Evolutionary conservation across 1,284 basidiomycete species (phyloP).

Genomic region (Laetiporus sulphureus): DNA sequence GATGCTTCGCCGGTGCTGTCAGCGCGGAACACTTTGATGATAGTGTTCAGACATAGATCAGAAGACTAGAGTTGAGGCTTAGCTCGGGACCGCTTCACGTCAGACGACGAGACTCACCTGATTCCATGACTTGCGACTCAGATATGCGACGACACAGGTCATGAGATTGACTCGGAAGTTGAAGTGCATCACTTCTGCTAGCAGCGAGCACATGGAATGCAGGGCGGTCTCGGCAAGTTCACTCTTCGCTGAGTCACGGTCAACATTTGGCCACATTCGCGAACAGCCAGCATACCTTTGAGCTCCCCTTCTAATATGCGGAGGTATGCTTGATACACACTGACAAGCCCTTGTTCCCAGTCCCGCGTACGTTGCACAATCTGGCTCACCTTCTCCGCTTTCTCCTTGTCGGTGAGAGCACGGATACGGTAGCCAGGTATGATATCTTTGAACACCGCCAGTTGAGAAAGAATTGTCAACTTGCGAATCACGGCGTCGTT

Average conservation of each 20-base stretch:
- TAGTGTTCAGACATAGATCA: conserved; percentile 73
- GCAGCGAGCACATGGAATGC: conserved; percentile 83
- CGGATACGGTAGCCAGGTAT: conserved; percentile 91
- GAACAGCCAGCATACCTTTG: conserved; percentile 51
- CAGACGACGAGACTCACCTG: conserved; percentile 42
- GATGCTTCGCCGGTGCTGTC: conserved; percentile 80
- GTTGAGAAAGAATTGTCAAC: conserved; percentile 84
- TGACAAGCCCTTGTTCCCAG: conserved; percentile 94
- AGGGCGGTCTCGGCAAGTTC: conserved; percentile 71
- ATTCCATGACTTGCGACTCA: conserved; percentile 88
- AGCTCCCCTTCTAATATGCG: conserved; percentile 81
- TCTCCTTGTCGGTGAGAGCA: conserved; percentile 84
- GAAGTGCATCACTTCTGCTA: conserved; percentile 87
- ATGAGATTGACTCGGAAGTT: conserved; percentile 96
- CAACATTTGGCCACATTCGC: conserved; percentile 5
- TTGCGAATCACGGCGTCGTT: conserved; percentile 86
- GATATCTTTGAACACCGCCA: conserved; percentile 94
- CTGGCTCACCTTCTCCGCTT: conserved; percentile 91
- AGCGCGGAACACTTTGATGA: conserved; percentile 76
- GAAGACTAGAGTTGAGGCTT: conserved; percentile 45
- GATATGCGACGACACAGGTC: conserved; percentile 75
- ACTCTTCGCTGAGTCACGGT: conserved; percentile 50
- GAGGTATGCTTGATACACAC: conserved; percentile 86
- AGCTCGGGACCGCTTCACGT: conserved; percentile 2
- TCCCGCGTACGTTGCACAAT: conserved; percentile 88